These are phyloP conservation scores for Naganishia kalamii DNA, from an alignment of 768 basidiomycete genomes.

Conservation along the genomic window DNA sequence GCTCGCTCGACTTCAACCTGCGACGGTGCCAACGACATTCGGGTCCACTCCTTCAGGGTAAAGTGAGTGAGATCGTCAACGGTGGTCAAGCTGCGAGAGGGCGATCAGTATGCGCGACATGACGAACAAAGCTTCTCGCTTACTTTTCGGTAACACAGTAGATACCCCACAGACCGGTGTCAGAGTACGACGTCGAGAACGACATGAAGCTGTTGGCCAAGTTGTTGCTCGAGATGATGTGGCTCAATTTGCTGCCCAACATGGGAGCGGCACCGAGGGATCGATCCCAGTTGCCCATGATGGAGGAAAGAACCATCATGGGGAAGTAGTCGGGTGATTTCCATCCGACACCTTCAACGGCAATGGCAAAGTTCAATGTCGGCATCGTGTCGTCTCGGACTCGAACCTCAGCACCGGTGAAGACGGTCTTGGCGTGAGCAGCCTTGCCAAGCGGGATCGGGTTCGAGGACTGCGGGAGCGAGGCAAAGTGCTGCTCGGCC, in stretches of 20 bases:
- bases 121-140: slow-evolving; percentile 21
- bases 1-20: slow-evolving; percentile 88
- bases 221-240: slow-evolving; percentile 84
- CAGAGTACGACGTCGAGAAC: slow-evolving; percentile 97
- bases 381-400: slow-evolving; percentile 84
- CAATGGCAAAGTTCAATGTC: slow-evolving; percentile 88
- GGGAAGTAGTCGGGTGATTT: slow-evolving; percentile 98
- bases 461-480: slow-evolving; percentile 75
- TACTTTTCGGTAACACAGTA: slow-evolving; percentile 90
- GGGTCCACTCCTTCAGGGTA: slow-evolving; percentile 88
- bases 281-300: slow-evolving; percentile 99
- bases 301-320: slow-evolving; percentile 95
- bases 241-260: slow-evolving; percentile 81
- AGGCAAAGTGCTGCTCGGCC: slow-evolving; percentile 86
- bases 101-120: neutral
- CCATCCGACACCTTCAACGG: slow-evolving; percentile 97
- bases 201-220: slow-evolving; percentile 99
- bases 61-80: slow-evolving; percentile 91
- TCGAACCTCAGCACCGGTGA: slow-evolving; percentile 91
- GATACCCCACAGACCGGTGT: slow-evolving; percentile 98
- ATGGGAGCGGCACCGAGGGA: slow-evolving; percentile 83
- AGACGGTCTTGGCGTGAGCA: slow-evolving; percentile 68
- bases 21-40: slow-evolving; percentile 83
- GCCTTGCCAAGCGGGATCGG: slow-evolving; percentile 82
- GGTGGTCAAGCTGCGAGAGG: slow-evolving; percentile 57